Percentiles rank a stretch among this genome's conserved stretches.
phyloP scores from a whole-genome alignment of 2,329 filamentous ascomycete genomes.

The Colletotrichum costaricense region DNA sequence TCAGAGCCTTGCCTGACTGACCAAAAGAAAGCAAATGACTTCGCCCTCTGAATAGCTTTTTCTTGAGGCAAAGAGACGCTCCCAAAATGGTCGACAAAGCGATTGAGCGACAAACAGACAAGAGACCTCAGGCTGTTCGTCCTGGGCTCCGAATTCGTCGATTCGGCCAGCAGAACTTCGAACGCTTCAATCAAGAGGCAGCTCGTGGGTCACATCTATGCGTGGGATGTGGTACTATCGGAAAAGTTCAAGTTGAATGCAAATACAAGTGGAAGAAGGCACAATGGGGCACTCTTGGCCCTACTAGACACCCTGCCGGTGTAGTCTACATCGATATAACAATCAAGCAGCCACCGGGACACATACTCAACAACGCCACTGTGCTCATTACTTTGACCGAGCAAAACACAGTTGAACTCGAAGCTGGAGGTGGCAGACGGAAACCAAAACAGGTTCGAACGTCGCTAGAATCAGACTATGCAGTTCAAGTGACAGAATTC shows the following conservation, averaged over 20 bases:
- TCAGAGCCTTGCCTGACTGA: too few relatives aligned
- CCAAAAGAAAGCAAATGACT: too few relatives aligned
- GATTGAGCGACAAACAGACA: too few relatives aligned
- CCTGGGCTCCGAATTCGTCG: fast-evolving
- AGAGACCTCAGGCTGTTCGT: too few relatives aligned
- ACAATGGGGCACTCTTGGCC: background rate
- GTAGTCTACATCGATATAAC: background rate
- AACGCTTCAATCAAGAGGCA: background rate
- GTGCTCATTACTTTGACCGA: background rate
- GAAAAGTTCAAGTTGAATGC: background rate
- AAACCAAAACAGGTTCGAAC: background rate
- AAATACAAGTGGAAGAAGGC: background rate
- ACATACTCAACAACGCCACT: background rate
- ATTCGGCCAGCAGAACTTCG: background rate
- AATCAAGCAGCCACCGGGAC: too few relatives aligned
- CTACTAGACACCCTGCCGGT: background rate
- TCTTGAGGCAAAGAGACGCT: too few relatives aligned
- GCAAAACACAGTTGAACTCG: background rate
- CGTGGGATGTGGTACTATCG: background rate
- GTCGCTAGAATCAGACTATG: fast-evolving
- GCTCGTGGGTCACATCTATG: background rate
- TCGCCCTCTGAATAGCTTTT: too few relatives aligned
- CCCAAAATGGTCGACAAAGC: too few relatives aligned
- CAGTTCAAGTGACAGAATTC: background rate
- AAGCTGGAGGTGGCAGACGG: background rate